Evolutionary conservation across 2,329 filamentous ascomycete species (phyloP), one percentile per base, ranked within the genome.

Genomic region (Dryadomyces quercivorus): DNA sequence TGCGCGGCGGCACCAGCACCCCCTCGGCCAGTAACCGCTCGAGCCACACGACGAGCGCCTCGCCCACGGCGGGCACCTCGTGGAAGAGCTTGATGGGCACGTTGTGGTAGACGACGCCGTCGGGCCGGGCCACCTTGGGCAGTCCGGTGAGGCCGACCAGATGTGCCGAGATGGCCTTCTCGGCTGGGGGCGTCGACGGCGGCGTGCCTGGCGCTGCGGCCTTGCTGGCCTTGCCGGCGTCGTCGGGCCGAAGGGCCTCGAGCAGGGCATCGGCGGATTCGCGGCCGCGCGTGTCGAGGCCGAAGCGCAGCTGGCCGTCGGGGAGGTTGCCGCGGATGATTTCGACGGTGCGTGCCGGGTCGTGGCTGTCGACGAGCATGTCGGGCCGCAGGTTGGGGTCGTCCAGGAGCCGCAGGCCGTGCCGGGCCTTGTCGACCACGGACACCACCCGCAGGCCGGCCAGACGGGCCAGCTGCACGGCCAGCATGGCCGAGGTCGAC

Each of bases 11-110:
- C 5, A 72, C 67, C 3, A 90, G 61, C 0, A 73, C 63, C 0
- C 74, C 71, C 0, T 72, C 69, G 9, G 75, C 70, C 7, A 90
- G 65, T n/a, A 90, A 66, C 22, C 72, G 69, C 64, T 88, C 85
- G 26, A 88, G 68, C 86, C 86, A 90, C 1, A 70, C 64, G 13
- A 81, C 80, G 53, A 88, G 64, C 0, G 72, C 73, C 58, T 82
- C 76, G 0, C 86, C 86, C 0, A 89, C 71, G 1, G 72, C 72
- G 0, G 80, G 76, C 0, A 82, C 74, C 56, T 85, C 81, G 62
- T 91, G 86, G 62, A 88, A 90, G 4, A 88, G 62, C 66, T 90
- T 90, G 58, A 91, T 86, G 0, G 86, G 86, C 0, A 90, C 82
- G 0, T 74, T 79, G 62, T 88, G 85, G 55, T 81, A 75, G 6